These are phyloP conservation scores for Lotus japonicus DNA, from an alignment of 306 rosid genomes.

Conservation along the genomic window DNA sequence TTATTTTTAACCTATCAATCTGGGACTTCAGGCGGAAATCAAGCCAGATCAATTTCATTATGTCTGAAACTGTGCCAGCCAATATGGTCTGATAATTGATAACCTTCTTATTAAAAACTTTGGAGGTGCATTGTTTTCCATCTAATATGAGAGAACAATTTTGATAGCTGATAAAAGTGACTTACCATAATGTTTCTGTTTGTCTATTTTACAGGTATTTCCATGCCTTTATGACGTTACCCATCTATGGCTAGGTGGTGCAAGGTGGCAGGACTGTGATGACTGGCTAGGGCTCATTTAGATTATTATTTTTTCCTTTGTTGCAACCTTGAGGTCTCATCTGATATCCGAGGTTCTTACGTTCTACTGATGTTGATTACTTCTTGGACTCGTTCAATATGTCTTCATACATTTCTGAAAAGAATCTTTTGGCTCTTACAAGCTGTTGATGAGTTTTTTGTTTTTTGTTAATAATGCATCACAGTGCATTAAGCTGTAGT, in stretches of 20 bases:
- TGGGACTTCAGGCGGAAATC: not conserved
- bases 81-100: not conserved
- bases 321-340: not conserved
- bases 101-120: not conserved
- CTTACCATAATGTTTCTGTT: not conserved
- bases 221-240: constrained; percentile 60
- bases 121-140: not conserved
- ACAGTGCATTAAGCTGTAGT: too few relatives aligned
- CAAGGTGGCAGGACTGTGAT: not conserved
- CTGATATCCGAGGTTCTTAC: constrained; percentile 1
- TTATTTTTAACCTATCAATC: too few relatives aligned
- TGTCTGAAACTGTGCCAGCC: not conserved
- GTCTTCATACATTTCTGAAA: not conserved
- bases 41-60: not conserved
- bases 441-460: too few relatives aligned
- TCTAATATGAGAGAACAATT: not conserved
- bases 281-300: constrained; percentile 2
- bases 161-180: not conserved
- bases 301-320: constrained; percentile 11
- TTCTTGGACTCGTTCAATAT: not conserved
- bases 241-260: not conserved
- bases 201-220: constrained; percentile 45
- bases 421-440: not conserved
- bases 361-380: not conserved
- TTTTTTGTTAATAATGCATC: too few relatives aligned